phyloP scores from a whole-genome alignment of 305 asterid species.

The Caryopteris hybrid region DNA sequence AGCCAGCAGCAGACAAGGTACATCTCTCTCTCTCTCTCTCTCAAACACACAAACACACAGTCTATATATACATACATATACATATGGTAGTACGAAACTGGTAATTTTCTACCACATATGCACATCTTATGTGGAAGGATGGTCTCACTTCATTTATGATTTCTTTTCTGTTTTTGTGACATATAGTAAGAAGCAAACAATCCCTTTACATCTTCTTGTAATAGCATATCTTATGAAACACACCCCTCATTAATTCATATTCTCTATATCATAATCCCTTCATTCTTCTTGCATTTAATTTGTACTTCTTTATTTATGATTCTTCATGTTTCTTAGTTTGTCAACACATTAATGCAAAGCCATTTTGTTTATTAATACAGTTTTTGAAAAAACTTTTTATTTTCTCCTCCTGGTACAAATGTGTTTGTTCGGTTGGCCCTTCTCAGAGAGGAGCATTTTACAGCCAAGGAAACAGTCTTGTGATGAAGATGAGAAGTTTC shows the following conservation, averaged over 20 bases:
- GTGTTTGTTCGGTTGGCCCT: background rate
- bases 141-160: constrained; percentile 30
- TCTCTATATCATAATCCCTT: background rate
- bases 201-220: constrained; percentile 19
- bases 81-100: background rate
- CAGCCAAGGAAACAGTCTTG: constrained; percentile 25
- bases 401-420: too few relatives aligned
- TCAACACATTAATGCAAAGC: too few relatives aligned
- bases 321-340: too few relatives aligned
- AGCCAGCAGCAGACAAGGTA: constrained; percentile 33
- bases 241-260: background rate
- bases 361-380: too few relatives aligned
- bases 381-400: too few relatives aligned
- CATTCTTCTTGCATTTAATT: too few relatives aligned
- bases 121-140: background rate
- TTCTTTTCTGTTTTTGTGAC: constrained; percentile 20
- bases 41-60: too few relatives aligned
- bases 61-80: too few relatives aligned
- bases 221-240: constrained; percentile 27
- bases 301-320: too few relatives aligned
- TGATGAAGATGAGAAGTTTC: constrained; percentile 9
- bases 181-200: background rate
- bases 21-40: background rate
- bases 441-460: constrained; percentile 32
- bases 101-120: background rate